Evolutionary conservation across 345 rosid genomes (phyloP).

Genomic region (Eucalyptus shirleyi): DNA sequence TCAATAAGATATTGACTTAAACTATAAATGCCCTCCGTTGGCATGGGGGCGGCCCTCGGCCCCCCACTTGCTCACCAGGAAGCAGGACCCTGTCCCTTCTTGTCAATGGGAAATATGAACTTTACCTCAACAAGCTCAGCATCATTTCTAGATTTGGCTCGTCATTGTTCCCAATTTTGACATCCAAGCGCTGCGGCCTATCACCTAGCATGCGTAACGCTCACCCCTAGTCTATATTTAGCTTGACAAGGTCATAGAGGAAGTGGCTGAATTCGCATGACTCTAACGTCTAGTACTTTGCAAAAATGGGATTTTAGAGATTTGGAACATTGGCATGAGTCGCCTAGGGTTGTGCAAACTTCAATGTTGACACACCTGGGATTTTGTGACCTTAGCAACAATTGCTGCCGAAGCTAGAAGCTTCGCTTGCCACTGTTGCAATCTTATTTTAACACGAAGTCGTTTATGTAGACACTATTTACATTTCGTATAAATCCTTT

Average conservation of each 20-base stretch:
- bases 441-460: background rate
- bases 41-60: no score
- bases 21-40: fast-evolving
- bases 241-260: background rate
- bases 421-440: background rate
- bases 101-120: no score
- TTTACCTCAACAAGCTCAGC: background rate
- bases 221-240: background rate
- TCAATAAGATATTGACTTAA: no score
- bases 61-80: no score
- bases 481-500: background rate
- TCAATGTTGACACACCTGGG: no score
- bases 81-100: fast-evolving
- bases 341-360: no score
- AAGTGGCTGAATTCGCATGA: background rate
- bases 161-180: fast-evolving
- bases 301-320: background rate
- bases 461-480: background rate
- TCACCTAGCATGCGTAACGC: background rate
- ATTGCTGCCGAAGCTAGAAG: fast-evolving
- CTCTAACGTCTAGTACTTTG: background rate
- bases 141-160: background rate
- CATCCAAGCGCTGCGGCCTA: fast-evolving
- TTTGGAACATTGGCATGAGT: background rate
- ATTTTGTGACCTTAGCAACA: background rate